phyloP scores from a whole-genome alignment of 305 asterid genomes.

The Fraxinus albicans region DNA sequence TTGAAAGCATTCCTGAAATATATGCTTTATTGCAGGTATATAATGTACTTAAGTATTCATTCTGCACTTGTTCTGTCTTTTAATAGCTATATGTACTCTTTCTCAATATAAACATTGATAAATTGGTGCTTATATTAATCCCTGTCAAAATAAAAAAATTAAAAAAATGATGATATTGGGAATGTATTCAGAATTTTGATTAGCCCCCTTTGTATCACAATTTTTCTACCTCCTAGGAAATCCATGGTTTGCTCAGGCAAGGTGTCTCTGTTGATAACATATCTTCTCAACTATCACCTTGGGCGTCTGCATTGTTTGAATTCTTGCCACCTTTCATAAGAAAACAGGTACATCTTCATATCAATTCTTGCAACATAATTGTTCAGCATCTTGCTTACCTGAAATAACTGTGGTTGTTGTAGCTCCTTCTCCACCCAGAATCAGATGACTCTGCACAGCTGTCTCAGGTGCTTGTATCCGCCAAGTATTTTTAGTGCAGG shows the following conservation, averaged over 20 bases:
- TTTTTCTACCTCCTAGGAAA: conserved; percentile 56
- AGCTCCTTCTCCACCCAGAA: conserved; percentile 91
- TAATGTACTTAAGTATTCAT: not conserved
- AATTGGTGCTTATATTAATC: not conserved
- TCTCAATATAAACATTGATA: not conserved
- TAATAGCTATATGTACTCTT: not conserved
- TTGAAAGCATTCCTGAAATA: conserved; percentile 95
- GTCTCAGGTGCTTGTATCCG: conserved; percentile 65
- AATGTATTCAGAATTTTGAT: conserved; percentile 10
- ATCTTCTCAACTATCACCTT: conserved; percentile 87
- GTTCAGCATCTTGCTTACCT: conserved; percentile 23
- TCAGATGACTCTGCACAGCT: conserved; percentile 99
- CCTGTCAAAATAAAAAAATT: not conserved
- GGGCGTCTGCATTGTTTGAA: conserved; percentile 97
- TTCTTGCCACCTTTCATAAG: conserved; percentile 85
- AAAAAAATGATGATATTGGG: not conserved
- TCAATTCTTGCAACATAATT: conserved; percentile 3
- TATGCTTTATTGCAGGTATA: conserved; percentile 86
- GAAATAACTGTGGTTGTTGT: conserved; percentile 31
- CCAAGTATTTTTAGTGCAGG: conserved; percentile 10
- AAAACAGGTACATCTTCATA: conserved; percentile 57
- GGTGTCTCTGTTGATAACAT: conserved; percentile 84
- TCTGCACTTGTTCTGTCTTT: not conserved
- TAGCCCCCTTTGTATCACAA: not conserved
- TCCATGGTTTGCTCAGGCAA: conserved; percentile 78